Base-by-base conservation (phyloP, 495 filamentous ascomycete species). In the Tuber aestivum region DNA sequence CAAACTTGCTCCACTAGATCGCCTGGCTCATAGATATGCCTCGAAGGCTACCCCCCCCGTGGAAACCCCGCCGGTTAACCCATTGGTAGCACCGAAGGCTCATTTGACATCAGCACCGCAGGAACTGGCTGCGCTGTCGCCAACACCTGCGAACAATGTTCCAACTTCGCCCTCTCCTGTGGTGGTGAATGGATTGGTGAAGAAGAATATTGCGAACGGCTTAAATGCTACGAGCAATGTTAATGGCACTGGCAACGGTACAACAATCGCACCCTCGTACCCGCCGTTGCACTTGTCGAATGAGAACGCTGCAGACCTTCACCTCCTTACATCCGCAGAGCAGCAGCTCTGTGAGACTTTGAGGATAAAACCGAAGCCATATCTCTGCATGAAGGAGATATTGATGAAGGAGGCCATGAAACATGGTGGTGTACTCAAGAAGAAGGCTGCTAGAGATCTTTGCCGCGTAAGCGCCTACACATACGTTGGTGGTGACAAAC, bases 321-420 rank as follows among this genome's bases (percentile, higher is more conserved):
- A 98, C 79, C 88, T 99, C 1, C 85, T 98, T n/a, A 92, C 91
- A 0, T 87, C 89, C 8, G 94, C 95, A 72, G 96, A 98, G 83
- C 85, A 87, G 1, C 92, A 97, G 81, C 85, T 99, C 5, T 98
- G 96, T 85, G 90, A 91, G 77, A 88, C 90, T 70, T 86, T 97
- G 8, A 89, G 93, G 42, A 84, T 98, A 45, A 90, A 93, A 83
- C 96, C 95, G 1, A 98, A 98, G 84, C 93, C 96, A 2, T 99
- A 97, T 82, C 82, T 97, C 45, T 92, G 93, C 79, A 94, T 99
- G 84, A 98, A 98, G 84, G 94, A 97, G 81, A 89, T 91, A 41
- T 84, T 97, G 48, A 84, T 98, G 69, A 93, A 92, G 81, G 94
- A 97, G 82, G 92, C 95, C 1, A 89, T 97, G 85, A 95, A 94